Evolutionary conservation across 2,329 filamentous ascomycete genomes (phyloP).

Genomic region (Verticillium klebahnii): DNA sequence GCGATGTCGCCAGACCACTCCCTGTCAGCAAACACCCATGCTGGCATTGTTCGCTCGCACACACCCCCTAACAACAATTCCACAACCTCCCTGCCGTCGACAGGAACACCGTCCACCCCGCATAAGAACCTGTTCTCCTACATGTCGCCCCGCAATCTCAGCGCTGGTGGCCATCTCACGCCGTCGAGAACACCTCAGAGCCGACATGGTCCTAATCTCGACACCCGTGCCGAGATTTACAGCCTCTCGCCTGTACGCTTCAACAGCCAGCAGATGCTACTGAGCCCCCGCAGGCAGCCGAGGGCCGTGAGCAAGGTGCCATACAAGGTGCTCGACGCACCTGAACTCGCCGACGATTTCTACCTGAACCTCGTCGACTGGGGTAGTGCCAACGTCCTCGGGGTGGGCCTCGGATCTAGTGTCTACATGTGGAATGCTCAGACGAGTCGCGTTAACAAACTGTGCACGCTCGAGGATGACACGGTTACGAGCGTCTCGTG

Average conservation of each 20-base stretch:
- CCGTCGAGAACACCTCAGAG: conserved; percentile 87
- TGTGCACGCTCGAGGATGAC: conserved; percentile 89
- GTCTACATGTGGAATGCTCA: conserved; percentile 99
- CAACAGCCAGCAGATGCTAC: conserved; percentile 86
- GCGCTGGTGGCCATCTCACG: conserved; percentile 74
- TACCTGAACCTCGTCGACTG: conserved; percentile 97
- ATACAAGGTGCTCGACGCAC: conserved; percentile 95
- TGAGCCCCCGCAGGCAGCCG: conserved; percentile 84
- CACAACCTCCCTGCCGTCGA: conserved; percentile 61
- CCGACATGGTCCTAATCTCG: conserved; percentile 80
- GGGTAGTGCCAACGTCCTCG: conserved; percentile 91
- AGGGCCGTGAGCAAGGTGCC: conserved; percentile 92
- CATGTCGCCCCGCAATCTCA: conserved; percentile 69
- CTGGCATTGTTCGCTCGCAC: conserved; percentile 53
- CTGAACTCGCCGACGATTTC: conserved; percentile 94
- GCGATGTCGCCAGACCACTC: conserved; percentile 56
- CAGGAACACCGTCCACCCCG: conserved; percentile 86
- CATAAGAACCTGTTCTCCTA: conserved; percentile 97
- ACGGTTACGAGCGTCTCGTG: conserved; percentile 95
- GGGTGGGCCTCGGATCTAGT: conserved; percentile 85
- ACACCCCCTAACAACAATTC: conserved; percentile 71
- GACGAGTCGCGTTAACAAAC: conserved; percentile 83
- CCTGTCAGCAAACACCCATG: conserved; percentile 43
- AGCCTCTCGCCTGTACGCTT: conserved; percentile 91
- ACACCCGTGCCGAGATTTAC: conserved; percentile 89